phyloP scores from a whole-genome alignment of 2,329 filamentous ascomycete genomes.

The Diatrype stigma region DNA sequence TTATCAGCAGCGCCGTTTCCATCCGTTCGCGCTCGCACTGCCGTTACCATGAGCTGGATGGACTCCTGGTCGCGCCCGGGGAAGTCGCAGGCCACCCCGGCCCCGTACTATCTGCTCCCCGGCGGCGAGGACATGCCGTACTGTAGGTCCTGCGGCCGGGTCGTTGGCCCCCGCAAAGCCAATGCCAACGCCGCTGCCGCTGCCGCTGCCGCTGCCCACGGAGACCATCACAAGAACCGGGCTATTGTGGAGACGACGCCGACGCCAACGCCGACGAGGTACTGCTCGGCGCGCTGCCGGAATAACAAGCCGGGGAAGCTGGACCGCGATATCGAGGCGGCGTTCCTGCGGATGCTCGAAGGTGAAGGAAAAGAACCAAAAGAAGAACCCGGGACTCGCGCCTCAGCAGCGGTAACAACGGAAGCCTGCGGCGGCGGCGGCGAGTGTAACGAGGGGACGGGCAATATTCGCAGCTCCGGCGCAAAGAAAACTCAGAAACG shows the following conservation, averaged over 20 bases:
- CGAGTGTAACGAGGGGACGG: no score
- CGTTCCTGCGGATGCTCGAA: conserved; percentile 37
- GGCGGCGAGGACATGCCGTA: conserved; percentile 44
- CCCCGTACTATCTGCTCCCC: conserved; percentile 48
- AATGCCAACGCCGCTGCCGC: conserved; percentile 18
- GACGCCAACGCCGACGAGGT: conserved; percentile 42
- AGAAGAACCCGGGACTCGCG: no score
- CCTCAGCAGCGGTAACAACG: no score
- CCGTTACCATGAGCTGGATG: conserved; percentile 39
- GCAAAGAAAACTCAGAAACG: no score
- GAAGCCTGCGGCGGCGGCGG: no score
- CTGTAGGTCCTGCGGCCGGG: conserved; percentile 53
- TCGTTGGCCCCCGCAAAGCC: conserved; percentile 39
- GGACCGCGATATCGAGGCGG: conserved; percentile 49
- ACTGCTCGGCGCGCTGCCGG: conserved; percentile 54
- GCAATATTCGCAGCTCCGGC: no score
- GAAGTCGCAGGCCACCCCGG: conserved; percentile 40
- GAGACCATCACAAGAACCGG: no score
- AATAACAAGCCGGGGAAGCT: conserved; percentile 44
- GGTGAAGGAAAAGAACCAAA: conserved; percentile 1
- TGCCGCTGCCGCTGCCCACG: neutral
- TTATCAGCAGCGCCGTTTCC: neutral
- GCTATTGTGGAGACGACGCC: no score
- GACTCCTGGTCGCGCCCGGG: conserved; percentile 37
- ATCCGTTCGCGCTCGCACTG: no score